Conservation (phyloP, 345 rosid species). For the Dimocarpus longan region DNA sequence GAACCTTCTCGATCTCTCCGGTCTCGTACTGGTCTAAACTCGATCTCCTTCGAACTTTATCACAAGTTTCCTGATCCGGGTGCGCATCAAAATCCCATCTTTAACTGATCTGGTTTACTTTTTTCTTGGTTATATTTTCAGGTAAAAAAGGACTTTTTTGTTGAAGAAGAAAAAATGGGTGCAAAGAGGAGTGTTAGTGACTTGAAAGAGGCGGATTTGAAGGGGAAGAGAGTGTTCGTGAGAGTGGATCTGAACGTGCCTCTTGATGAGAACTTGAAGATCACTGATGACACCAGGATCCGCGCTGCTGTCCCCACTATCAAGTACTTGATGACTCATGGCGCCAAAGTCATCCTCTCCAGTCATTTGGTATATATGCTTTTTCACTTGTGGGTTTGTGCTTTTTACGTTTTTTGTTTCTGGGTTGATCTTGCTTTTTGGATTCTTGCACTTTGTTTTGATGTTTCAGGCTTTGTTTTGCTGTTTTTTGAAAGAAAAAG, state of each 20-base stretch:
- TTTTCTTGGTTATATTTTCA: background rate
- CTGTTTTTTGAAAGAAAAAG: background rate
- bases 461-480: background rate
- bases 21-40: background rate
- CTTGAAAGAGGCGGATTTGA: conserved; percentile 56
- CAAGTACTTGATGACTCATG: conserved; percentile 48
- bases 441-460: background rate
- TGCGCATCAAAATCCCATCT: background rate
- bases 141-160: background rate
- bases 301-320: conserved; percentile 65
- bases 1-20: background rate
- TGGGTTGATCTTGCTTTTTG: background rate
- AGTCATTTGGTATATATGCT: conserved; percentile 44
- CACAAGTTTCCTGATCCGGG: background rate
- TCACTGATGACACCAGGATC: conserved; percentile 58
- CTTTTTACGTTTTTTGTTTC: background rate
- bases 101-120: background rate
- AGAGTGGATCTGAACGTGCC: conserved; percentile 68
- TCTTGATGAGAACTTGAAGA: conserved; percentile 45
- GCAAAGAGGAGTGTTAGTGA: conserved; percentile 58
- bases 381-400: background rate
- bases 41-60: too few species aligned
- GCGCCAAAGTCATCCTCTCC: conserved; percentile 49
- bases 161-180: conserved; percentile 26
- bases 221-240: conserved; percentile 70